A percentile compares a stretch with the other conserved stretches of the same genome.
These are phyloP conservation scores for Panellus pusillus DNA, from an alignment of 768 basidiomycete genomes.

Conservation along the genomic window DNA sequence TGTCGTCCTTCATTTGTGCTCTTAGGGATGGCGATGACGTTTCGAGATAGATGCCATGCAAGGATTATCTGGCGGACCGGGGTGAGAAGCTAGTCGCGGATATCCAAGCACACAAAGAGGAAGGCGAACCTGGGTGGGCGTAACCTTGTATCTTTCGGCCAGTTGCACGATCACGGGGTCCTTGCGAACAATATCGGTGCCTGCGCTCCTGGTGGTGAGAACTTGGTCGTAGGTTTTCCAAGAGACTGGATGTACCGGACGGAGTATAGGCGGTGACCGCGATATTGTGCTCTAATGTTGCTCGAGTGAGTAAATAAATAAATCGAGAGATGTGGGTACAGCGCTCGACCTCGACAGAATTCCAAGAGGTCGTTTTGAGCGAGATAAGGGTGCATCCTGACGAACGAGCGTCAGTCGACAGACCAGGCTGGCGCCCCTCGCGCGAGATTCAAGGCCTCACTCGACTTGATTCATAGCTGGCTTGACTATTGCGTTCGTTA, in stretches of 20 bases:
- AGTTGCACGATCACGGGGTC: slow-evolving; percentile 29
- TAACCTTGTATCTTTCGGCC: slow-evolving; percentile 30
- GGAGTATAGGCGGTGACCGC: slow-evolving; percentile 34
- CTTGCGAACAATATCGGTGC: slow-evolving; percentile 26
- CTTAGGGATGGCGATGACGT: slow-evolving; percentile 31
- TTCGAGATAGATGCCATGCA: slow-evolving; percentile 32
- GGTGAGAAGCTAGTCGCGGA: not conserved
- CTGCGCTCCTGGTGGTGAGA: not conserved
- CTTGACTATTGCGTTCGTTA: slow-evolving; percentile 15
- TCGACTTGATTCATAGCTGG: slow-evolving; percentile 37
- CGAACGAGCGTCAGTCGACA: not conserved
- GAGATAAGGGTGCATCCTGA: slow-evolving; percentile 33
- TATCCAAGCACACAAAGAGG: not conserved
- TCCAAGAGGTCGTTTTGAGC: slow-evolving; percentile 30
- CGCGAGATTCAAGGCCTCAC: not conserved
- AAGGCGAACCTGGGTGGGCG: slow-evolving; percentile 20
- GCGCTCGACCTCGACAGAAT: slow-evolving; percentile 21
- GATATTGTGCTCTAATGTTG: slow-evolving; percentile 26
- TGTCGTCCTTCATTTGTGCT: slow-evolving; percentile 15
- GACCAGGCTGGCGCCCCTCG: no score
- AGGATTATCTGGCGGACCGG: slow-evolving; percentile 25
- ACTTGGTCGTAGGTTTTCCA: no score
- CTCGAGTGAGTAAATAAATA: no score
- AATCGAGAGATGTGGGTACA: no score
- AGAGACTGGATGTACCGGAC: slow-evolving; percentile 21